Percentiles rank a stretch among this genome's conserved stretches.
Conservation (phyloP, 2,329 filamentous ascomycete species). For the Monosporascus sp. region DNA sequence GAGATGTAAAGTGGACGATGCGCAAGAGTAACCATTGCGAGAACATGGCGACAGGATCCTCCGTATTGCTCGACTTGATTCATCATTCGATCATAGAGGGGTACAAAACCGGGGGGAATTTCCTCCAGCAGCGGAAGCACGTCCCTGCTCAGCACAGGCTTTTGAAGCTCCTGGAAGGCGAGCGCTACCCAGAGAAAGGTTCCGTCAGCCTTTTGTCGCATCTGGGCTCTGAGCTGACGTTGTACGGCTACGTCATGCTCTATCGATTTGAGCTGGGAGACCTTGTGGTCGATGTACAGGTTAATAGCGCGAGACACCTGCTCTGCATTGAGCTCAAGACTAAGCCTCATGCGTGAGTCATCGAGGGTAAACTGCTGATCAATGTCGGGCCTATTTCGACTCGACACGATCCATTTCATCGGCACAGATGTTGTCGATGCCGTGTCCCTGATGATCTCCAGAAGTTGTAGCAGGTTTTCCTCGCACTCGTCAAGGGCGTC, state of each 20-base stretch:
- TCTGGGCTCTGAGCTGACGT: not conserved
- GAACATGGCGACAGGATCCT: constrained; percentile 27
- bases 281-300: constrained; percentile 31
- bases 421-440: constrained; percentile 8
- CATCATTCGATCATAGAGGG: constrained; percentile 35
- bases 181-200: constrained; percentile 42
- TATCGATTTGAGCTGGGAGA: constrained; percentile 9
- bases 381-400: constrained; percentile 35
- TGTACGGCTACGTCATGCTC: not conserved
- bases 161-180: constrained; percentile 28
- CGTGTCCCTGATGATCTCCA: constrained; percentile 29
- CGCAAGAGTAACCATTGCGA: constrained; percentile 24
- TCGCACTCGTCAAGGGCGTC: constrained; percentile 44
- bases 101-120: constrained; percentile 30
- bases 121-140: not conserved
- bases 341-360: constrained; percentile 13
- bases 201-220: constrained; percentile 25
- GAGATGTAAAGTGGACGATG: constrained; percentile 32
- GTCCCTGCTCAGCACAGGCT: constrained; percentile 7
- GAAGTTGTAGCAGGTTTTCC: constrained; percentile 22
- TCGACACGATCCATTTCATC: constrained; percentile 39
- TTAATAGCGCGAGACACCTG: constrained; percentile 30
- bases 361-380: constrained; percentile 20
- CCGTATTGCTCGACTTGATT: constrained; percentile 20
- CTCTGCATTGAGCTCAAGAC: constrained; percentile 30